A percentile compares a stretch with the other conserved stretches of the same genome.
Evolutionary conservation across 2,329 filamentous ascomycete species (phyloP).

Genomic region (Apiospora marii): DNA sequence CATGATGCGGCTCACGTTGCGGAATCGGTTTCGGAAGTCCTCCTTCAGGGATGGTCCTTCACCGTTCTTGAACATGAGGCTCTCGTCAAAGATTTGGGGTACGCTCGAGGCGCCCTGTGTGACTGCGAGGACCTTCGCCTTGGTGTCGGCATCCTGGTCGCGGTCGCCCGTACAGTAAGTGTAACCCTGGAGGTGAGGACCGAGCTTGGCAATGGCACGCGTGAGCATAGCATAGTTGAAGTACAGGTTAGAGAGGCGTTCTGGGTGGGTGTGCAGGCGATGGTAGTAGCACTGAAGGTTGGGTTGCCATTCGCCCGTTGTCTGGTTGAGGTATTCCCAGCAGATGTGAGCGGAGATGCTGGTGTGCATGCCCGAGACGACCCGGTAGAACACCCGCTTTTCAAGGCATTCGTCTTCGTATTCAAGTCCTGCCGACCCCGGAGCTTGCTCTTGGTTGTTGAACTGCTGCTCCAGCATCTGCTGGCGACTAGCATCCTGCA

Average conservation of each 20-base stretch:
- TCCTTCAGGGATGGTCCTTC: slow-evolving; percentile 85
- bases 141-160: slow-evolving; percentile 79
- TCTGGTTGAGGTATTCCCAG: slow-evolving; percentile 95
- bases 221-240: slow-evolving; percentile 99
- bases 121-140: slow-evolving; percentile 80
- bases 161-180: slow-evolving; percentile 92
- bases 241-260: slow-evolving; percentile 96
- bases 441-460: slow-evolving; percentile 54
- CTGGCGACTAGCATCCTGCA: slow-evolving; percentile 66
- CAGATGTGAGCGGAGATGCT: slow-evolving; percentile 97
- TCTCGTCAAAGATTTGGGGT: slow-evolving; percentile 92
- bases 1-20: slow-evolving; percentile 96
- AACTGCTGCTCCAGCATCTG: slow-evolving; percentile 66
- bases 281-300: slow-evolving; percentile 89
- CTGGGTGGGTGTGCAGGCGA: slow-evolving; percentile 84
- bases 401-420: slow-evolving; percentile 93
- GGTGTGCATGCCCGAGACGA: slow-evolving; percentile 97
- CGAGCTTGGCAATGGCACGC: slow-evolving; percentile 89
- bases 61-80: slow-evolving; percentile 88
- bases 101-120: slow-evolving; percentile 73
- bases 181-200: slow-evolving; percentile 81
- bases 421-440: slow-evolving; percentile 72
- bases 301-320: slow-evolving; percentile 89
- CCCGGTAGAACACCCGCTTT: slow-evolving; percentile 97
- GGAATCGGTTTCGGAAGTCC: slow-evolving; percentile 96